A percentile compares a stretch with the other conserved stretches of the same genome.
phyloP scores from a whole-genome alignment of 2,329 filamentous ascomycete genomes.

The Cladobotryum protrusum region DNA sequence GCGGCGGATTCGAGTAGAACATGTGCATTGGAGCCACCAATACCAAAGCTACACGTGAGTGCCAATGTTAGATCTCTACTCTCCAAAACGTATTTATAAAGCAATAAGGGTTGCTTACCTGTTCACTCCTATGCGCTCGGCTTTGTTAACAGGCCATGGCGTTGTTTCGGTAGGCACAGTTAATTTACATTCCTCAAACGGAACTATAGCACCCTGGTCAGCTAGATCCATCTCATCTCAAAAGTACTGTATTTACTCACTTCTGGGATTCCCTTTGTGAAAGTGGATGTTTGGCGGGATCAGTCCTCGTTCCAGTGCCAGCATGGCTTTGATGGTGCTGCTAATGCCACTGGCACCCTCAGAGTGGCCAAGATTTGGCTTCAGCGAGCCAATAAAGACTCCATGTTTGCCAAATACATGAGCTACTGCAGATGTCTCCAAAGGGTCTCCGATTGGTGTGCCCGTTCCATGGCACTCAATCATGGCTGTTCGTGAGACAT shows the following conservation, averaged over 20 bases:
- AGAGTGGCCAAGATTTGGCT: slow-evolving; percentile 27
- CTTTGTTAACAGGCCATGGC: slow-evolving; percentile 20
- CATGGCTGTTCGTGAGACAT: slow-evolving; percentile 12
- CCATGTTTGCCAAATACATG: slow-evolving; percentile 19
- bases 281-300: slow-evolving; percentile 24
- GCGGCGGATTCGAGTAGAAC: slow-evolving; percentile 2
- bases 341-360: slow-evolving; percentile 25
- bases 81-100: background rate
- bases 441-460: slow-evolving; percentile 33
- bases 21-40: slow-evolving; percentile 32
- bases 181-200: slow-evolving; percentile 20
- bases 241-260: slow-evolving; percentile 13
- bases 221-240: slow-evolving; percentile 17
- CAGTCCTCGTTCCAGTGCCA: slow-evolving; percentile 21
- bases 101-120: slow-evolving; percentile 5
- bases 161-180: slow-evolving; percentile 19
- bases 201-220: slow-evolving; percentile 7
- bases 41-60: slow-evolving; percentile 22
- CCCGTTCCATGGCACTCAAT: slow-evolving; percentile 27
- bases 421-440: slow-evolving; percentile 30
- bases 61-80: background rate
- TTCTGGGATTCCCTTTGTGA: background rate
- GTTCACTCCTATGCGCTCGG: slow-evolving; percentile 23
- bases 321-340: slow-evolving; percentile 24
- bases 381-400: slow-evolving; percentile 20